Conservation (phyloP, 805 yeast genomes). For the Candida adriatica region DNA sequence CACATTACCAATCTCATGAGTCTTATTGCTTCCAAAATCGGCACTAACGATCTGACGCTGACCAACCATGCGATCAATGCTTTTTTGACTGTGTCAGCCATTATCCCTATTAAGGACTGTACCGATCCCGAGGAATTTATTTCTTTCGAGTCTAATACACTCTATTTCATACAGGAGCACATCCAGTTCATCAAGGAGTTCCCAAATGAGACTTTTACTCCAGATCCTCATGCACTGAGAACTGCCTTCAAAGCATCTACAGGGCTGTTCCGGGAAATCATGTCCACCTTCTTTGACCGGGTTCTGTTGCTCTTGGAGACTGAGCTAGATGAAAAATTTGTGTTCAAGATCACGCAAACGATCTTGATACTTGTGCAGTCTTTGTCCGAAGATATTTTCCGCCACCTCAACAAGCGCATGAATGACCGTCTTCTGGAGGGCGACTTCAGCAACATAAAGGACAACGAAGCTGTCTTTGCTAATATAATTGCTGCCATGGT, state of each 20-base stretch:
- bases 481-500: slow-evolving; percentile 68
- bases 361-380: slow-evolving; percentile 50
- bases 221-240: slow-evolving; percentile 40
- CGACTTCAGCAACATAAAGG: slow-evolving; percentile 44
- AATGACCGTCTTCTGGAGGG: slow-evolving; percentile 38
- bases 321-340: slow-evolving; percentile 30
- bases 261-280: slow-evolving; percentile 55
- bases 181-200: slow-evolving; percentile 38
- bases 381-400: slow-evolving; percentile 49
- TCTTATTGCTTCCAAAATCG: slow-evolving; percentile 73
- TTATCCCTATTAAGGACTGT: slow-evolving; percentile 64
- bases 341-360: slow-evolving; percentile 35
- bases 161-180: slow-evolving; percentile 61
- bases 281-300: slow-evolving; percentile 49
- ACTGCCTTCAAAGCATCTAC: slow-evolving; percentile 69
- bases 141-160: slow-evolving; percentile 32
- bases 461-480: slow-evolving; percentile 61
- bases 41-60: slow-evolving; percentile 76
- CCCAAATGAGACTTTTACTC: slow-evolving; percentile 27
- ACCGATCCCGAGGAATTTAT: slow-evolving; percentile 32
- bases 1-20: slow-evolving; percentile 73
- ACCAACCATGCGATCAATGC: slow-evolving; percentile 63
- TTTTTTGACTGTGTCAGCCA: slow-evolving; percentile 62
- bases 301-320: slow-evolving; percentile 58
- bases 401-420: slow-evolving; percentile 32